Base-by-base conservation (phyloP, 2,329 filamentous ascomycete genomes). In the Kalaharituber pfeilii region DNA sequence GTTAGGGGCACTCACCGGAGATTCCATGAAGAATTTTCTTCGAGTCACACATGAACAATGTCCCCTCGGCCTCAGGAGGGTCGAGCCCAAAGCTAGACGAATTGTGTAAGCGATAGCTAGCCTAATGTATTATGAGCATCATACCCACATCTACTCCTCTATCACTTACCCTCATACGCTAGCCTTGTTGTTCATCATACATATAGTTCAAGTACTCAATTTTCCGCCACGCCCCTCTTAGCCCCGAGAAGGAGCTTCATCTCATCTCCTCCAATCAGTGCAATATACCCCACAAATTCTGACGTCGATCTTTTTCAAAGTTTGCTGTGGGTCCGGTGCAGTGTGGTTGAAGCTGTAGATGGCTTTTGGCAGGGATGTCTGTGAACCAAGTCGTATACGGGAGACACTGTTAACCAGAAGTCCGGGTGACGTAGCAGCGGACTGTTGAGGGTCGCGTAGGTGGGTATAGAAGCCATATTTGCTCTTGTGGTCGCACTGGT, bases 131-230 rank as follows among this genome's bases (percentile, higher is more conserved):
- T 4, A 74, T 75, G 69, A 88, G 89, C 25, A 86, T 74, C 26
- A 88, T 87, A 58, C 80, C 75, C 24, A 79, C 80, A 65, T 94
- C 87, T 39, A 85, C 79, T 2, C 79, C 82, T 42, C 87, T 87
- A 65, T 95, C 88, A 65, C 94, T 95, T 67, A 82, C 75, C 54
- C 79, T 71, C 66, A 84, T 72, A 3, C 56, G 36, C 9, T 55
- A 50, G 50, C 53, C 42, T 27, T 57, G 58, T n/a, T 50, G 52
- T 30, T 52, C 22, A 33, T 56, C 57, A 39, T 39, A 39, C 33
- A 39, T 39, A 13, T 39, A 15, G 20, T 39, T 36, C 15, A 39
- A 2, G 20, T 80, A 73, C 62, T 78, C 71, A 62, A 77, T 77
- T 51, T 66, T 61, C 50, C n/a, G 84, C 87, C 62, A 85, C 78